Evolutionary conservation across 768 basidiomycete genomes (phyloP).

Genomic region (Amanita rubescens): DNA sequence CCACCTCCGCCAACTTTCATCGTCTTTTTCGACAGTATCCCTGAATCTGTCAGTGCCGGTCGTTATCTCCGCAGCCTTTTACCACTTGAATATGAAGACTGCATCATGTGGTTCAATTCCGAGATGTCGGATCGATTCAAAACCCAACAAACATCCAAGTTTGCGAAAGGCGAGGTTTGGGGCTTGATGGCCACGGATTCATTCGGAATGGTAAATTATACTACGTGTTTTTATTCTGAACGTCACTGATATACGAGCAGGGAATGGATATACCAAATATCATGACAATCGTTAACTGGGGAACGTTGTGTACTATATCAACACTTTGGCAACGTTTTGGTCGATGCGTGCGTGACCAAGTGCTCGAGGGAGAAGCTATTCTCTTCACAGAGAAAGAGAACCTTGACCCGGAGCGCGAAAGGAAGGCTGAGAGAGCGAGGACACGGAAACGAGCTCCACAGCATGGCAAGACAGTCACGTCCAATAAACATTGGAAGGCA

Average conservation of each 20-base stretch:
- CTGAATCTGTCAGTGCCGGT: not conserved
- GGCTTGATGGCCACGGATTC: constrained; percentile 13
- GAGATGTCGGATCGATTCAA: constrained; percentile 10
- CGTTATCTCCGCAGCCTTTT: not conserved
- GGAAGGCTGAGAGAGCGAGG: not conserved
- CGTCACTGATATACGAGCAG: not conserved
- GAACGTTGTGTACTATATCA: not conserved
- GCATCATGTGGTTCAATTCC: constrained; percentile 15
- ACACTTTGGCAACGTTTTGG: constrained; percentile 2
- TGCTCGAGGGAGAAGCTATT: not conserved
- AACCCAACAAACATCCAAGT: constrained; percentile 1
- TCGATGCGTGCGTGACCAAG: not conserved
- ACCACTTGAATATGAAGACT: not conserved
- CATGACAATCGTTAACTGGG: not conserved
- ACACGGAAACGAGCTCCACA: too few species aligned
- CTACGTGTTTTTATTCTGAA: not conserved
- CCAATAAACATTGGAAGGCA: too few species aligned
- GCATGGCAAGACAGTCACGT: too few species aligned
- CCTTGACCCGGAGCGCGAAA: not conserved
- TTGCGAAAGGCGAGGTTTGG: constrained; percentile 8
- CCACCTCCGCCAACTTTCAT: not conserved
- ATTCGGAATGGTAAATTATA: constrained; percentile 11
- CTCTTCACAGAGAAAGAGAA: not conserved
- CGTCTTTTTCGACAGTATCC: not conserved
- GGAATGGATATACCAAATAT: constrained; percentile 2